phyloP scores from a whole-genome alignment of 176 grass and related monocot species.

The Eragrostis nindensis region DNA sequence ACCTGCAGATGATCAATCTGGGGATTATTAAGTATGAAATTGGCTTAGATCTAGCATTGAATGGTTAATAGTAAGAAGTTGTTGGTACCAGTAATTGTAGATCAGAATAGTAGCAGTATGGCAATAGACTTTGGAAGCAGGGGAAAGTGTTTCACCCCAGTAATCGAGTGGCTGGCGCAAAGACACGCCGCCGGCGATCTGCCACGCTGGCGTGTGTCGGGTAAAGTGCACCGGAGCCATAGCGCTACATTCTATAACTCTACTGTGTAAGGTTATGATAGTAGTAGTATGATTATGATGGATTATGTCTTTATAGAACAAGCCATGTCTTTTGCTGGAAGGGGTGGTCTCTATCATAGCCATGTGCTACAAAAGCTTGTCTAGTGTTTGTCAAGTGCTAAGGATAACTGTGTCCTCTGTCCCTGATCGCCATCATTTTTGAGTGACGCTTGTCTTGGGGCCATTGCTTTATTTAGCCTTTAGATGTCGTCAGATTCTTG shows the following conservation, averaged over 20 bases:
- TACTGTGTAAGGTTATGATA: constrained; percentile 27
- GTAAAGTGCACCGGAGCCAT: too few species aligned
- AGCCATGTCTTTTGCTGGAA: constrained; percentile 30
- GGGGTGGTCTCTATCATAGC: constrained; percentile 44
- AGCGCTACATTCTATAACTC: constrained; percentile 17
- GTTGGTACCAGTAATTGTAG: constrained; percentile 3
- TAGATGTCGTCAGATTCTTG: constrained; percentile 39
- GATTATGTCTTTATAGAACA: constrained; percentile 32
- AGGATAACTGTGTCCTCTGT: constrained; percentile 47
- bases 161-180: background rate
- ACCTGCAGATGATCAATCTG: too few species aligned
- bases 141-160: background rate
- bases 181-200: too few species aligned
- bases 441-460: constrained; percentile 34
- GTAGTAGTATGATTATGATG: constrained; percentile 38
- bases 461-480: constrained; percentile 48
- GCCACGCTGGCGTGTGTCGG: too few species aligned
- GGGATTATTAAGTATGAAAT: too few species aligned
- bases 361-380: constrained; percentile 50
- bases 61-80: constrained; percentile 3
- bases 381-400: constrained; percentile 40
- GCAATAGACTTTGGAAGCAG: background rate
- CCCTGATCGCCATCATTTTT: constrained; percentile 44
- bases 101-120: background rate
- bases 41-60: constrained; percentile 33